Base-by-base conservation (phyloP, 23 red algal species). In the Gracilariopsis chorda region DNA sequence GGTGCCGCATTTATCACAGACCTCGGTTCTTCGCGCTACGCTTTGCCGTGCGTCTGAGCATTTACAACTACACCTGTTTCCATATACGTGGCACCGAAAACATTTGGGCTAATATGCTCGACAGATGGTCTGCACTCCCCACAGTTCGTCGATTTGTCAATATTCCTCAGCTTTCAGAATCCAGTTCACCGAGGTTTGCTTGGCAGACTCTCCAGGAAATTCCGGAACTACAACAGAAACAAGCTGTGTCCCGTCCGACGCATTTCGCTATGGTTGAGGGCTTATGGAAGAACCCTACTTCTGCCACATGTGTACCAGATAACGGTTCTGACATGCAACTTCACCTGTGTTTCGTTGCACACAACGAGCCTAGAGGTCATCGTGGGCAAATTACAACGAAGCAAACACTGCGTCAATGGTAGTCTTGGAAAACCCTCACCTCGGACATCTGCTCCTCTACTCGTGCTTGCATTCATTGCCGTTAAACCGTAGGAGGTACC, bases 81-180 rank as follows among this genome's bases (percentile, higher is more conserved):
- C 67, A 73, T 33, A 35, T 73, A 24, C 37, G 28, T 20, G 9
- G 67, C 37, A 39, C 36, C 34, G 67, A 73, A 33, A 73, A 73
- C 67, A 40, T 73, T 42, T 73, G 67, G 67, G 67, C 27, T 21
- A 40, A 73, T 42, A 9, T 73, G 25, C 45, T 73, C 4, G 45
- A 9, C 45, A 32, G 27, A 24, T 73, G 67, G 67, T 73, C 29
- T 35, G 67, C 67, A 42, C 67, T 40, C 36, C n/a, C 9, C 29
- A 19, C 67, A 39, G 67, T 73, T 73, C 67, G 67, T 42, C 67
- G 67, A 73, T 40, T 73, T 11, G 36, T 73, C 45, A 32, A 73
- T 20, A 73, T 73, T 36, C 7, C 67, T 11, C 34, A 39, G 25
- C 67, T 73, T 20, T 40, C 67, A 6, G 23, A 20, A 42, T 39